Conservation (phyloP, 148 eudicot genomes). For the Gaultheria prostrata region DNA sequence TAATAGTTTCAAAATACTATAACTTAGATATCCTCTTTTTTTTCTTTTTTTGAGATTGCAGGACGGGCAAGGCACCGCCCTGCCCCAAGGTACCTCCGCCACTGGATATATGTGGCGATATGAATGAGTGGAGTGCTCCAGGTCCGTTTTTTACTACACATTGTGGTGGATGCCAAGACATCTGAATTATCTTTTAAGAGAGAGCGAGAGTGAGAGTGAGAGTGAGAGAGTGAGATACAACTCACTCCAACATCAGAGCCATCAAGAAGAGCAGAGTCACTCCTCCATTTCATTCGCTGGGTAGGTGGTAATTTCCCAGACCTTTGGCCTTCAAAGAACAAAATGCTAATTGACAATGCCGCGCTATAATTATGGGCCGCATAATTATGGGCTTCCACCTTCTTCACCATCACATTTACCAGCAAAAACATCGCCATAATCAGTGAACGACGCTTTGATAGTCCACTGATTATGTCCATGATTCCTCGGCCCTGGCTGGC, state of each 20-base stretch:
- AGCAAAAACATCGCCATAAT: not conserved
- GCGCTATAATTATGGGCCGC: not conserved
- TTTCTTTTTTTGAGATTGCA: no score
- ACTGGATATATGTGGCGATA: no score
- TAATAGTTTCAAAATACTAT: no score
- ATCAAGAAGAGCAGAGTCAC: constrained; percentile 52
- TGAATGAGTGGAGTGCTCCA: no score
- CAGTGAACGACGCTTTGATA: not conserved
- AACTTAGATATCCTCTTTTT: no score
- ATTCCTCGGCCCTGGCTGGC: not conserved
- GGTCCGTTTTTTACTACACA: no score
- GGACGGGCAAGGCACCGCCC: no score
- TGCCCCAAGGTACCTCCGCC: no score
- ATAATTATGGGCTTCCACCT: constrained; percentile 18
- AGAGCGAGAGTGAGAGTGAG: not conserved
- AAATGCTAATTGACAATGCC: constrained; percentile 23
- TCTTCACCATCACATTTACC: not conserved
- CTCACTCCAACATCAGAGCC: constrained; percentile 41
- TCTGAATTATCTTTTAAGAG: no score
- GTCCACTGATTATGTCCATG: no score
- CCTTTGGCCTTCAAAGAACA: constrained; percentile 62
- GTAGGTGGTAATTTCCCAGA: constrained; percentile 50
- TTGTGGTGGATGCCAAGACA: no score
- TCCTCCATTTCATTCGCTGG: constrained; percentile 52
- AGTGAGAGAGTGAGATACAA: not conserved